Percentiles rank a stretch among this genome's conserved stretches.
phyloP scores from a whole-genome alignment of 176 grass and related monocot genomes.

The Triticum turgidum region DNA sequence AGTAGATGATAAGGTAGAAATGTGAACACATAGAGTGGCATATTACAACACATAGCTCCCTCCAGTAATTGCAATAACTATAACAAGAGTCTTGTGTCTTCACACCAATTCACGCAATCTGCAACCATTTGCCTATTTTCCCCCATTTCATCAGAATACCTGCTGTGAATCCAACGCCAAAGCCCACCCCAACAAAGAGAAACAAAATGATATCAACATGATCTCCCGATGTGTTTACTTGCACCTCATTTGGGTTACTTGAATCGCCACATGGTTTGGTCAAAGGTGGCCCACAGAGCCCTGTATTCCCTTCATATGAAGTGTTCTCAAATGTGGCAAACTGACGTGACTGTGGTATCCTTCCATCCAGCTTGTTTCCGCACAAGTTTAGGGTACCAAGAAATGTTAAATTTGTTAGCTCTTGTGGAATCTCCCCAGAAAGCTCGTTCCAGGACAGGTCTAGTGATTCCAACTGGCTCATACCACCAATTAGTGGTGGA shows the following conservation, averaged over 20 bases:
- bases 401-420: not conserved
- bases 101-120: not conserved
- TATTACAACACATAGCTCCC: no score
- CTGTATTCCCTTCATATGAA: not conserved
- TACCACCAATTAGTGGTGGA: not conserved
- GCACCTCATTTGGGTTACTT: no score
- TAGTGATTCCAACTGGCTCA: not conserved
- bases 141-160: no score
- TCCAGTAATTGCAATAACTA: not conserved
- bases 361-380: not conserved
- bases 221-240: no score
- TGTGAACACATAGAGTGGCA: no score
- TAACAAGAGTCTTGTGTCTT: not conserved
- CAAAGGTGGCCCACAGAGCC: not conserved
- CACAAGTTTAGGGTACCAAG: not conserved
- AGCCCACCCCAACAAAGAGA: no score
- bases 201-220: no score
- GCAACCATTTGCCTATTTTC: not conserved
- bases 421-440: not conserved
- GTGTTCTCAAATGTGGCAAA: not conserved
- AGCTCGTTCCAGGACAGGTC: not conserved
- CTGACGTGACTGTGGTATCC: not conserved
- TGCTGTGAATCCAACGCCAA: no score
- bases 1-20: no score
- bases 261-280: no score